Percentiles rank a stretch among this genome's conserved stretches.
These are phyloP conservation scores for Wolfiporia cocos DNA, from an alignment of 1,284 basidiomycete species.

Conservation along the genomic window DNA sequence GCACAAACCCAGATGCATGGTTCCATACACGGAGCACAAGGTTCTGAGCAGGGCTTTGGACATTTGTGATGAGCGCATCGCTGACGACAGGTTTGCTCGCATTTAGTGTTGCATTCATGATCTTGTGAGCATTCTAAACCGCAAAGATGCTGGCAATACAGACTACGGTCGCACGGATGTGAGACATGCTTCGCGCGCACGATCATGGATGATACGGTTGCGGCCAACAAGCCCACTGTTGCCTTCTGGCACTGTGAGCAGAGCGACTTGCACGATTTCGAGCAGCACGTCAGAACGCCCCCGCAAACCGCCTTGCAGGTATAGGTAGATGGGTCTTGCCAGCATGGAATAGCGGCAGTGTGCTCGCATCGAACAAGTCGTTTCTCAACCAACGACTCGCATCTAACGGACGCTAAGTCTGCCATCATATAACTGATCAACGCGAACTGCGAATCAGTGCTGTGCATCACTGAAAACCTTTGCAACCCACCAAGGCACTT, in stretches of 20 bases:
- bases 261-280: slow-evolving; percentile 39
- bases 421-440: slow-evolving; percentile 40
- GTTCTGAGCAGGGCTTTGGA: slow-evolving; percentile 45
- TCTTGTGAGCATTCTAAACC: slow-evolving; percentile 40
- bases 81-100: slow-evolving; percentile 47
- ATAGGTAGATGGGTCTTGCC: slow-evolving; percentile 31
- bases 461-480: neutral
- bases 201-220: slow-evolving; percentile 6
- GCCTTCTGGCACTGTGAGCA: slow-evolving; percentile 46
- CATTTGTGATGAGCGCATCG: slow-evolving; percentile 41
- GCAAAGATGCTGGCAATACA: slow-evolving; percentile 60
- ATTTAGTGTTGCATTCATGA: slow-evolving; percentile 44
- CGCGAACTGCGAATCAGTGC: neutral
- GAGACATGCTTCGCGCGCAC: slow-evolving; percentile 32
- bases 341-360: slow-evolving; percentile 37
- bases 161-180: slow-evolving; percentile 46
- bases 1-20: slow-evolving; percentile 51
- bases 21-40: slow-evolving; percentile 62
- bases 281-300: slow-evolving; percentile 45
- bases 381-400: slow-evolving; percentile 40
- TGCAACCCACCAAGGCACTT: slow-evolving; percentile 47
- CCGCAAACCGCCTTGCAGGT: slow-evolving; percentile 41
- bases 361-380: slow-evolving; percentile 56
- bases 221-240: slow-evolving; percentile 8
- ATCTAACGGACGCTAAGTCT: slow-evolving; percentile 37